phyloP scores from a whole-genome alignment of 768 basidiomycete species.

The Podaxis mareebaensis region DNA sequence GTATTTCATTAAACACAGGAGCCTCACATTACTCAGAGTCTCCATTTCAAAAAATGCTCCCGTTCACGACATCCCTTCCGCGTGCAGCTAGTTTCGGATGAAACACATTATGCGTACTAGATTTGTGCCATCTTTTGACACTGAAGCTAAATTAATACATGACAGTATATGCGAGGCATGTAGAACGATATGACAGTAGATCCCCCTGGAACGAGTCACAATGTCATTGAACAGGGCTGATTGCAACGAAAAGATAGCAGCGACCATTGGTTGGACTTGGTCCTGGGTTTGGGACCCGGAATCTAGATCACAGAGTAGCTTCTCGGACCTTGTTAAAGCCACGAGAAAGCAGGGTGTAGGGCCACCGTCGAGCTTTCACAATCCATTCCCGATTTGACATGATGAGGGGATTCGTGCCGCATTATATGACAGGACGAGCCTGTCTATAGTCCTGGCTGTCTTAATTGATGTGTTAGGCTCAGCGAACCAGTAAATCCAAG shows the following conservation, averaged over 20 bases:
- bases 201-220: not conserved
- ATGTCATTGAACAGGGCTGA: not conserved
- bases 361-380: not conserved
- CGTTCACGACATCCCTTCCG: too few relatives aligned
- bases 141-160: not conserved
- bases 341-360: conserved; percentile 6
- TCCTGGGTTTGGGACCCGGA: not conserved
- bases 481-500: not conserved
- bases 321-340: conserved; percentile 12
- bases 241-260: not conserved
- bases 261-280: not conserved
- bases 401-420: not conserved
- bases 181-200: not conserved
- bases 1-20: too few relatives aligned
- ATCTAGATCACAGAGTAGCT: not conserved
- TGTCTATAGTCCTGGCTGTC: not conserved
- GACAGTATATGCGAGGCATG: not conserved
- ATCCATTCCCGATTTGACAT: not conserved
- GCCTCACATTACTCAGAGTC: not conserved
- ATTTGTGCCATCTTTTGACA: not conserved
- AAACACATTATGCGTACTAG: not conserved
- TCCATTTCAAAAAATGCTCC: not conserved
- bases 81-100: not conserved
- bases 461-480: not conserved
- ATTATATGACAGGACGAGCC: not conserved